phyloP scores from a whole-genome alignment of 2,329 filamentous ascomycete species.

The Cordyceps tenuipes region DNA sequence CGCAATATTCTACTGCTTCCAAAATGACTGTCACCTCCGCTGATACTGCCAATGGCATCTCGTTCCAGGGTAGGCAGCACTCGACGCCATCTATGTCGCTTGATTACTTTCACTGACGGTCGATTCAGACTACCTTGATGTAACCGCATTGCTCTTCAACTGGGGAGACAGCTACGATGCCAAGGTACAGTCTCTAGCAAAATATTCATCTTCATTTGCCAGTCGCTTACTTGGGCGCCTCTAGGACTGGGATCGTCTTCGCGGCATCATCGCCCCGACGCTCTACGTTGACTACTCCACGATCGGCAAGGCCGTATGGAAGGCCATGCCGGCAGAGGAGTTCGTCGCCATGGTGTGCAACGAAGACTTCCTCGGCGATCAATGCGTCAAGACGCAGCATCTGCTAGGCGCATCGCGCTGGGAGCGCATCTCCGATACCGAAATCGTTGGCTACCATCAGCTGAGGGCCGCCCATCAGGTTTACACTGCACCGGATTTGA shows the following conservation, averaged over 20 bases:
- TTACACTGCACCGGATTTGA: slow-evolving; percentile 42
- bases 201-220: background rate
- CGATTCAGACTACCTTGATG: background rate
- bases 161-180: background rate
- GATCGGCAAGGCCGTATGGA: slow-evolving; percentile 30
- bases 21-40: background rate
- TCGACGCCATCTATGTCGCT: background rate
- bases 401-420: slow-evolving; percentile 54
- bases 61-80: background rate
- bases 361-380: slow-evolving; percentile 48
- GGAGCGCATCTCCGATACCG: slow-evolving; percentile 47
- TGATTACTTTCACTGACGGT: background rate
- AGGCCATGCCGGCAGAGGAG: slow-evolving; percentile 52
- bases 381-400: slow-evolving; percentile 55
- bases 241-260: background rate
- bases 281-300: background rate
- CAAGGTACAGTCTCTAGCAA: background rate
- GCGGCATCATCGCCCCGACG: background rate
- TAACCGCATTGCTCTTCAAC: background rate
- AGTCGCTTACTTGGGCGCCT: background rate
- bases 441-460: slow-evolving; percentile 52
- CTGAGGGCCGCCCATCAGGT: slow-evolving; percentile 53
- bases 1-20: background rate
- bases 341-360: slow-evolving; percentile 53
- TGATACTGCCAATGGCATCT: background rate